These are phyloP conservation scores for Backusella psychrophila DNA, from an alignment of 192 early-diverging fungal genomes.

Conservation along the genomic window DNA sequence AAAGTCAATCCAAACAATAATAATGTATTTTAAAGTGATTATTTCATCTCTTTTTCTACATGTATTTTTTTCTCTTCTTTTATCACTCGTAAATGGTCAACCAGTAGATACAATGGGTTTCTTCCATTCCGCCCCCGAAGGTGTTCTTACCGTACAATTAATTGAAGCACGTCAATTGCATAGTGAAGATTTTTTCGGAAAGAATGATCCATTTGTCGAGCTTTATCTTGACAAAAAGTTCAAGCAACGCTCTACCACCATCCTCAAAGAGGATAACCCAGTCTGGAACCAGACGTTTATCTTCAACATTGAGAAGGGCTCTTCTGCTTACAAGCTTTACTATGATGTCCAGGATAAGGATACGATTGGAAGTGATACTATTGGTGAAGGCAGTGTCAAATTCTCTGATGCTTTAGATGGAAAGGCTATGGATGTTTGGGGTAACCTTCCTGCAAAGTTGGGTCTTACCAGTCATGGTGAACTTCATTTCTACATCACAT, in stretches of 20 bases:
- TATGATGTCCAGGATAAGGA: slow-evolving; percentile 37
- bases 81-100: neutral
- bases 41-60: neutral
- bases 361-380: slow-evolving; percentile 32
- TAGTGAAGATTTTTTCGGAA: slow-evolving; percentile 17
- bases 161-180: slow-evolving; percentile 27
- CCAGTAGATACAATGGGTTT: slow-evolving; percentile 9
- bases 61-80: neutral
- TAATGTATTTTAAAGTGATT: neutral
- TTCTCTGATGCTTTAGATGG: slow-evolving; percentile 26
- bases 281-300: slow-evolving; percentile 30
- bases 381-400: slow-evolving; percentile 31
- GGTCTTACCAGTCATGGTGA: slow-evolving; percentile 30
- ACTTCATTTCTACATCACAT: slow-evolving; percentile 37
- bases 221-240: slow-evolving; percentile 24
- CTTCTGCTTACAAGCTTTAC: slow-evolving; percentile 30
- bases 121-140: slow-evolving; percentile 11
- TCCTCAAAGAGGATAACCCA: slow-evolving; percentile 18
- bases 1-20: neutral
- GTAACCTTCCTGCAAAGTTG: slow-evolving; percentile 34
- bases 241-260: slow-evolving; percentile 17
- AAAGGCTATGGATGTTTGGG: slow-evolving; percentile 19
- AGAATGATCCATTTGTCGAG: slow-evolving; percentile 28
- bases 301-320: slow-evolving; percentile 15
- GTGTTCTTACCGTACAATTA: slow-evolving; percentile 12